A percentile compares a stretch with the other conserved stretches of the same genome.
Evolutionary conservation across 441 rosid species (phyloP).

Genomic region (Corymbia citriodora): DNA sequence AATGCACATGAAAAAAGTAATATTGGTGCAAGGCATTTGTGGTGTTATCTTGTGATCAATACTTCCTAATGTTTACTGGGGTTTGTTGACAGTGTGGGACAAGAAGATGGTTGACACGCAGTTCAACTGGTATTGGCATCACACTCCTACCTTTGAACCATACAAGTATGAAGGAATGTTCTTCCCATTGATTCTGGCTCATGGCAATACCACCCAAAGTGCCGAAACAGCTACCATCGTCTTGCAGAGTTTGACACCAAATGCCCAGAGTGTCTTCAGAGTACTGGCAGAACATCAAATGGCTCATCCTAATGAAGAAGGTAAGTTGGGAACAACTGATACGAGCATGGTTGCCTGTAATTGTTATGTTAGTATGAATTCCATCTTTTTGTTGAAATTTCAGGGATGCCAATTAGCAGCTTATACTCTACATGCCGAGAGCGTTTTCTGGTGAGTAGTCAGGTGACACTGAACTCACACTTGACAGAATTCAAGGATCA

Average conservation of each 20-base stretch:
- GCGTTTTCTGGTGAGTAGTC: constrained; percentile 85
- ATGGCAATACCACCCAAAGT: constrained; percentile 52
- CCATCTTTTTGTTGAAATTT: not conserved
- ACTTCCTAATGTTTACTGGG: not conserved
- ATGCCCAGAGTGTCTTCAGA: constrained; percentile 89
- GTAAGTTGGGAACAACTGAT: constrained; percentile 14
- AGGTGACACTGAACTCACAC: constrained; percentile 82
- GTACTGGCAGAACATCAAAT: constrained; percentile 77
- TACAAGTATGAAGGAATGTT: constrained; percentile 79
- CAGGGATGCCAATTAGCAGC: constrained; percentile 74
- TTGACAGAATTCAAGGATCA: constrained; percentile 93
- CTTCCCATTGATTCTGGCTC: constrained; percentile 78
- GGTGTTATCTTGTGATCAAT: not conserved
- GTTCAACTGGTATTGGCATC: constrained; percentile 91
- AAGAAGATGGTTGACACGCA: constrained; percentile 95
- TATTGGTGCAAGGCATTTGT: not conserved
- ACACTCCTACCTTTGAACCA: constrained; percentile 83
- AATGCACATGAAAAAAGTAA: not conserved
- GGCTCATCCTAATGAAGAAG: constrained; percentile 85
- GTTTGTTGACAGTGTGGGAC: constrained; percentile 74
- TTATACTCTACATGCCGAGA: constrained; percentile 65
- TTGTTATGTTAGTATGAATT: not conserved
- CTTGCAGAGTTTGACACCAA: constrained; percentile 84
- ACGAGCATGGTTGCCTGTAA: not conserved
- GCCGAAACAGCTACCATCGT: constrained; percentile 87